Evolutionary conservation across 192 early-diverging fungal species (phyloP), one percentile per base, ranked within the genome.

Genomic region (Podila clonocystis): DNA sequence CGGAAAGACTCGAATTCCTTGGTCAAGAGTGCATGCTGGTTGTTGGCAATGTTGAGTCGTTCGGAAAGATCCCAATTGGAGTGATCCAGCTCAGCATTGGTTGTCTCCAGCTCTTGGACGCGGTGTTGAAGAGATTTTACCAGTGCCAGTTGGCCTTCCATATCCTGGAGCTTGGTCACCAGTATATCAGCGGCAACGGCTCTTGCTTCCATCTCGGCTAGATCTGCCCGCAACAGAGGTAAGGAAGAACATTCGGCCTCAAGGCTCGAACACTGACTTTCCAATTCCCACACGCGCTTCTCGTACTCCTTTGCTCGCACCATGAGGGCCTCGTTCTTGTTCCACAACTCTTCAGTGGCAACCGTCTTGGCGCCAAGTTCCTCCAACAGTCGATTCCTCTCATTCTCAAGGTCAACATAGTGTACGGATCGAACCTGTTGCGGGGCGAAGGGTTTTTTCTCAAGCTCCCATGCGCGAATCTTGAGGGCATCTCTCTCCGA

Each of bases 61-160:
- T 70, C 68, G 19, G 68, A 70, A 8, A 70, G n/a, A 12, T 70
- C 59, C 68, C 68, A 70, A 28, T 70, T 70, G 59, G 68, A 62
- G 24, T 70, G 68, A 26, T 70, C 68, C 59, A 70, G 59, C 20
- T 62, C 68, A 11, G 68, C 68, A 19, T 70, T 70, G 30, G 68
- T 70, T 19, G 68, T 70, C 68, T 70, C 68, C 28, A 70, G 45
- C 59, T 70, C 68, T 50, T 70, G 68, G 31, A 70, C 52, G 20
- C 68, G 68, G 48, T 45, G 24, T 41, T 70, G 68, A 9, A 70
- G 30, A 11, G 28, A 60, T 24, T 70, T 70, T 9, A 70, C 68
- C 48, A 70, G 1, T 30, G 31, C 68, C 9, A 31, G 36, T 22
- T 70, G 68, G 2, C 58, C 68, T 30, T 70, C 68, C 59, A 70